These are phyloP conservation scores for Pueraria montana DNA, from an alignment of 306 rosid genomes.

Conservation along the genomic window DNA sequence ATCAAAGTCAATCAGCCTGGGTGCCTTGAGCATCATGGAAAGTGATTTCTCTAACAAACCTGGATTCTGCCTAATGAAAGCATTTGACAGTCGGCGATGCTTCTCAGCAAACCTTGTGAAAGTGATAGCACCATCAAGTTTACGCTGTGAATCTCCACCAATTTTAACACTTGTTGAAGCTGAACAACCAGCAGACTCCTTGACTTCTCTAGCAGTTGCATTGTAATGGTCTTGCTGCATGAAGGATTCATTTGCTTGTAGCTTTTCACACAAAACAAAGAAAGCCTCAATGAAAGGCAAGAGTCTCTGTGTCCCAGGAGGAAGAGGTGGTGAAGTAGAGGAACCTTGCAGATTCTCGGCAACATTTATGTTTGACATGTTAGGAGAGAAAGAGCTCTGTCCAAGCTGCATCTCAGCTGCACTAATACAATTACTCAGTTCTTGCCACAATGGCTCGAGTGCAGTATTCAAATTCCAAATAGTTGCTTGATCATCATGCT, in stretches of 20 bases:
- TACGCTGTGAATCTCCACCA: conserved; percentile 73
- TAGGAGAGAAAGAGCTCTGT: conserved; percentile 70
- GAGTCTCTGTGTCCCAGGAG: conserved; percentile 97
- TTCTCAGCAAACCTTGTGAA: conserved; percentile 94
- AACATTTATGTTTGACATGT: conserved; percentile 66
- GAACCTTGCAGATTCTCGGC: conserved; percentile 84
- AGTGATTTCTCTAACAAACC: conserved; percentile 95
- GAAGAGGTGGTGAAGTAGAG: conserved; percentile 92
- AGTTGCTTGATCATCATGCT: conserved; percentile 81
- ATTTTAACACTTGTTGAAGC: conserved; percentile 52
- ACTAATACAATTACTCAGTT: conserved; percentile 93
- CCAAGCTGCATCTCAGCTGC: conserved; percentile 89
- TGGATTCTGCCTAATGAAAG: conserved; percentile 96
- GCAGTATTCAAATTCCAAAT: conserved; percentile 89
- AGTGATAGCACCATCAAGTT: conserved; percentile 79
- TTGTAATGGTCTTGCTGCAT: conserved; percentile 72
- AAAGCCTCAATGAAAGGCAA: conserved; percentile 97
- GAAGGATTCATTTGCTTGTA: conserved; percentile 78
- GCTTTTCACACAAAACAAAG: conserved; percentile 95
- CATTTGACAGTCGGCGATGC: conserved; percentile 96
- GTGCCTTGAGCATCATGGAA: conserved; percentile 96
- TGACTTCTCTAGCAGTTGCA: conserved; percentile 94
- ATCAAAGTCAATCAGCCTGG: conserved; percentile 96
- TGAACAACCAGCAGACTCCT: conserved; percentile 83
- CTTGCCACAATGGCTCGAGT: conserved; percentile 97